Conservation (phyloP, 352 stramenopile species). For the Globisporangium polare region DNA sequence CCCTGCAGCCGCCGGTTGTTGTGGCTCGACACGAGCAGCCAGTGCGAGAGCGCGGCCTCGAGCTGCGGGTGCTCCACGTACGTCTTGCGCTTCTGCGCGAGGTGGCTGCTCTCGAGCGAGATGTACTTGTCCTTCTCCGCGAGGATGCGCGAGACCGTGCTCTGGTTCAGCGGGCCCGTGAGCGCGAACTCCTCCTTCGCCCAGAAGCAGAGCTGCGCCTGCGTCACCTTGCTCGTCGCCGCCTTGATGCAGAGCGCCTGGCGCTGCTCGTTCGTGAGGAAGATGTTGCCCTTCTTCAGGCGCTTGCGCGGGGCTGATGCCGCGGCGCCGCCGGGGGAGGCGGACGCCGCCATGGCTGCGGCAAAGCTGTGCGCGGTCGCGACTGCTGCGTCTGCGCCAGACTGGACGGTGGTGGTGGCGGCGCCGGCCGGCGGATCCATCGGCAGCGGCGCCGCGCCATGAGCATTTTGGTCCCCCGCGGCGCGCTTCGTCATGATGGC, state of each 20-base stretch:
- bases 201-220: slow-evolving; percentile 26
- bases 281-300: slow-evolving; percentile 21
- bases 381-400: background rate
- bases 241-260: slow-evolving; percentile 19
- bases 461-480: background rate
- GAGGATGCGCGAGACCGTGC: slow-evolving; percentile 26
- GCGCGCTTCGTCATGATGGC: background rate
- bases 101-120: slow-evolving; percentile 15
- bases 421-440: too few species aligned
- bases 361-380: background rate
- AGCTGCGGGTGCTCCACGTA: slow-evolving; percentile 23
- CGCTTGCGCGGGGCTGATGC: slow-evolving; percentile 3
- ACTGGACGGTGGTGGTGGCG: too few species aligned
- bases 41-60: slow-evolving; percentile 23
- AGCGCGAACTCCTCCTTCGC: slow-evolving; percentile 22
- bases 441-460: too few species aligned
- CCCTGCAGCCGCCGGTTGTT: slow-evolving; percentile 20
- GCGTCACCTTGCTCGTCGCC: slow-evolving; percentile 17
- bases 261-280: slow-evolving; percentile 26
- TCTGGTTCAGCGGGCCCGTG: slow-evolving; percentile 19
- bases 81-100: slow-evolving; percentile 20
- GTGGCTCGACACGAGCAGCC: slow-evolving; percentile 26
- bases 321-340: background rate
- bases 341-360: background rate
- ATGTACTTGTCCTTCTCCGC: slow-evolving; percentile 23